These are phyloP conservation scores for Globisporangium perplexum DNA, from an alignment of 352 stramenopile genomes.

Conservation along the genomic window DNA sequence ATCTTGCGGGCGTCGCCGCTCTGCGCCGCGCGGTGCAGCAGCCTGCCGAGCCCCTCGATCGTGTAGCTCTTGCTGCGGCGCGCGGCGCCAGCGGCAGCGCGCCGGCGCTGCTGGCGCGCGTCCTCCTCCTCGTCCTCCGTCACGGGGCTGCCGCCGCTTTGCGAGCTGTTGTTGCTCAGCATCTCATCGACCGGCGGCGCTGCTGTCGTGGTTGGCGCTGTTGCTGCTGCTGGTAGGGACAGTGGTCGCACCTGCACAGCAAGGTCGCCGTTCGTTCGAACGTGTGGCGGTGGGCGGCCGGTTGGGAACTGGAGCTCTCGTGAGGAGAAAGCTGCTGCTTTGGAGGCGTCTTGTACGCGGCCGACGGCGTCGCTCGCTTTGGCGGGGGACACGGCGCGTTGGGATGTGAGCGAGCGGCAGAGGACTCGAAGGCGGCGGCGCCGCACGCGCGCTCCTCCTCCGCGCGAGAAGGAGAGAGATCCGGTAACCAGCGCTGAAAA, in stretches of 20 bases:
- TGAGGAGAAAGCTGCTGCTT: too few species aligned
- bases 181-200: constrained; percentile 5
- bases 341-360: too few species aligned
- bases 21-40: constrained; percentile 40
- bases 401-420: constrained; percentile 1
- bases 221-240: background rate
- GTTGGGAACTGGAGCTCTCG: background rate
- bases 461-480: constrained; percentile 5
- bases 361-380: too few species aligned
- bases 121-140: constrained; percentile 39
- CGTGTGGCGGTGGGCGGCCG: too few species aligned
- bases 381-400: background rate
- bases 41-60: constrained; percentile 18
- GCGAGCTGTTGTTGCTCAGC: constrained; percentile 30
- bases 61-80: constrained; percentile 7
- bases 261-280: too few species aligned
- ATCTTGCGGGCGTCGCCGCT: constrained; percentile 41
- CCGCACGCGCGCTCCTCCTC: background rate
- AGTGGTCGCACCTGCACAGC: too few species aligned
- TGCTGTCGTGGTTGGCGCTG: background rate
- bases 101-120: background rate
- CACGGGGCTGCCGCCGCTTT: constrained; percentile 50
- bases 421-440: background rate
- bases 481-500: constrained; percentile 8
- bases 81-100: background rate